Conservation (phyloP, 2,329 filamentous ascomycete genomes). For the Botrytis porri region DNA sequence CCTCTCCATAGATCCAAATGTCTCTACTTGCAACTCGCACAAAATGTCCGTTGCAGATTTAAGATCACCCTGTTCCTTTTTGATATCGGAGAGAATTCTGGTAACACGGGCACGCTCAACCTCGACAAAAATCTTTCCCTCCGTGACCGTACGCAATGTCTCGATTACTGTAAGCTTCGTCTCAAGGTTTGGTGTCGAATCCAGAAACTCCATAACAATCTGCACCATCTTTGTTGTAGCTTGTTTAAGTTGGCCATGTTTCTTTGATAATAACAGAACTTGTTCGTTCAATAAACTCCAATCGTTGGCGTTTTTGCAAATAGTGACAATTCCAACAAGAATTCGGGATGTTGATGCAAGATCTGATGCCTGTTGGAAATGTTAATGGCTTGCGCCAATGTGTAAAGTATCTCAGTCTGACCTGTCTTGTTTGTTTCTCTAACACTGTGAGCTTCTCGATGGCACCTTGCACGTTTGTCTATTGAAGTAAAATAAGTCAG, state of each 20-base stretch:
- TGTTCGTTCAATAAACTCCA: conserved; percentile 97
- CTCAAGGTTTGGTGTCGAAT: conserved; percentile 78
- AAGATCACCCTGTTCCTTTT: conserved; percentile 90
- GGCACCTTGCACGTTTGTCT: conserved; percentile 78
- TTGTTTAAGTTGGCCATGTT: conserved; percentile 99
- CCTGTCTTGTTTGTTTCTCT: conserved; percentile 97
- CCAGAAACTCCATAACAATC: conserved; percentile 87
- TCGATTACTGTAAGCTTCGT: conserved; percentile 93
- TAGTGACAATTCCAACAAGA: conserved; percentile 82
- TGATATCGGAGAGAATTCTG: conserved; percentile 93
- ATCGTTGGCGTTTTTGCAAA: conserved; percentile 89
- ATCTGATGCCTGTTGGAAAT: conserved; percentile 73
- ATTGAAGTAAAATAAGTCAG: conserved; percentile 27
- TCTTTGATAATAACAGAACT: conserved; percentile 93
- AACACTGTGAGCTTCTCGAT: conserved; percentile 89
- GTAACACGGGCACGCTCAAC: conserved; percentile 96
- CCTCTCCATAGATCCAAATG: conserved; percentile 95
- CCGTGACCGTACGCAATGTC: conserved; percentile 90
- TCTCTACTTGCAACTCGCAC: conserved; percentile 97
- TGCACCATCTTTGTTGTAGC: conserved; percentile 99
- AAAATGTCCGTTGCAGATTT: conserved; percentile 88
- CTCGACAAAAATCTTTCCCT: conserved; percentile 99
- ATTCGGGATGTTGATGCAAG: conserved; percentile 90
- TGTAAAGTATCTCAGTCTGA: conserved; percentile 42
- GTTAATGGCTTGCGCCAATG: conserved; percentile 31